These are phyloP conservation scores for Pseudomonodictys pantanalensis DNA, from an alignment of 495 filamentous ascomycete species.

Conservation along the genomic window DNA sequence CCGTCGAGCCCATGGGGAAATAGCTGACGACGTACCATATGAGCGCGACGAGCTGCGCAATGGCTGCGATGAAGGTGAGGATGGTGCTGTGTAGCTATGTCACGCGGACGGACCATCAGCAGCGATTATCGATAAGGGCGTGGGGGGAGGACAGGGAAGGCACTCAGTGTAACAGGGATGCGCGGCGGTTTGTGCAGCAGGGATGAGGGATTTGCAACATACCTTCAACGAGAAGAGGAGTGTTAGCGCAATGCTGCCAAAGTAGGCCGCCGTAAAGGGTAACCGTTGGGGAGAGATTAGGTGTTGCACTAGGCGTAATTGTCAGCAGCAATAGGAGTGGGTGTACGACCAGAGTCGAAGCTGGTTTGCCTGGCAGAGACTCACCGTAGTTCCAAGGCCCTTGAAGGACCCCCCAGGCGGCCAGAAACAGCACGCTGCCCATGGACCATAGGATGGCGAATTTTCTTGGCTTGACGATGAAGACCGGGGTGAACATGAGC, in stretches of 20 bases:
- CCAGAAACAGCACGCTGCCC: slow-evolving; percentile 83
- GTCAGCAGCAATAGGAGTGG: background rate
- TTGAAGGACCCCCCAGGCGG: slow-evolving; percentile 92
- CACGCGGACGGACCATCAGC: slow-evolving; percentile 34
- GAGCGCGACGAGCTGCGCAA: slow-evolving; percentile 77
- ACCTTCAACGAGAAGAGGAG: slow-evolving; percentile 89
- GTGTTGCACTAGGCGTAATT: slow-evolving; percentile 57
- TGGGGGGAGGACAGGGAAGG: slow-evolving; percentile 22
- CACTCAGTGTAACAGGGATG: no score
- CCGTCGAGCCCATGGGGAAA: slow-evolving; percentile 93
- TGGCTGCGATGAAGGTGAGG: slow-evolving; percentile 77
- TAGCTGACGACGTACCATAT: slow-evolving; percentile 96
- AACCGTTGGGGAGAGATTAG: slow-evolving; percentile 79
- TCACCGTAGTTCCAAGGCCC: slow-evolving; percentile 72
- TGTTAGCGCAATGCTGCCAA: slow-evolving; percentile 87
- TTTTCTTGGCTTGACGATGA: slow-evolving; percentile 78
- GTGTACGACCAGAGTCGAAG: background rate
- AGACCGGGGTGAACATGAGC: slow-evolving; percentile 66
- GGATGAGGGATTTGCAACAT: slow-evolving; percentile 44
- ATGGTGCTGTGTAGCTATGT: slow-evolving; percentile 71
- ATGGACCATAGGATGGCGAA: slow-evolving; percentile 96
- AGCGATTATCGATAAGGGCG: slow-evolving; percentile 32
- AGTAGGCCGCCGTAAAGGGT: slow-evolving; percentile 95
- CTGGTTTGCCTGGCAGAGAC: slow-evolving; percentile 8
- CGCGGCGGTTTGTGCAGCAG: slow-evolving; percentile 13